phyloP scores from a whole-genome alignment of 2,329 filamentous ascomycete species.

The Fusarium sp. region DNA sequence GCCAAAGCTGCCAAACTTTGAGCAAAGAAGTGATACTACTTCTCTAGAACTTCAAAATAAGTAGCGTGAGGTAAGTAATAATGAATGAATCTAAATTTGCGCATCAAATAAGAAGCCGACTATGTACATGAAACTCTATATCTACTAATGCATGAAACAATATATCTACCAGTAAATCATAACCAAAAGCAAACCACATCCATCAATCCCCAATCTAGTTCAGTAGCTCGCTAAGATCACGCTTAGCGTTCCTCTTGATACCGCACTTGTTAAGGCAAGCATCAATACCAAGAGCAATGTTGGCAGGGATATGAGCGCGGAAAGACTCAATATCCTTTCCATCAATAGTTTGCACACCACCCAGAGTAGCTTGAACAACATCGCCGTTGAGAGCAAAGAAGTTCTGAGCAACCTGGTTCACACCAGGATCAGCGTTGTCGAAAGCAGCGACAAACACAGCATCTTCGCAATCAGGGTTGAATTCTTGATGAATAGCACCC shows the following conservation, averaged over 20 bases:
- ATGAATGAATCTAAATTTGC: neutral
- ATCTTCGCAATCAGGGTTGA: slow-evolving; percentile 59
- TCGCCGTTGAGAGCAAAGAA: slow-evolving; percentile 4
- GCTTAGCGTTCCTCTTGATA: slow-evolving; percentile 3
- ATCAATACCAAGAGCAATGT: slow-evolving; percentile 17
- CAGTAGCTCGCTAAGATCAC: neutral
- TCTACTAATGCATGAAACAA: neutral
- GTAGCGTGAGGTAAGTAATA: neutral
- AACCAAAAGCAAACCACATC: neutral
- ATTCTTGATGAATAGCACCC: slow-evolving; percentile 59
- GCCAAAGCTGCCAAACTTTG: too few species aligned
- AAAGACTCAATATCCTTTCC: slow-evolving; percentile 18
- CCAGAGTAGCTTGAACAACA: neutral
- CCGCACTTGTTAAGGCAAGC: slow-evolving; percentile 20
- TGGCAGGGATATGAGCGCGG: neutral
- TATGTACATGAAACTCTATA: neutral
- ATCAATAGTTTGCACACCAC: neutral
- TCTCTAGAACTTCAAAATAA: neutral
- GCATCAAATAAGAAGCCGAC: neutral
- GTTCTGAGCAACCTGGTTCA: slow-evolving; percentile 53
- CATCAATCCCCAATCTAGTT: neutral
- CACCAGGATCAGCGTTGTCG: slow-evolving; percentile 55
- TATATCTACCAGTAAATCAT: neutral
- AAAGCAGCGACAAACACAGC: slow-evolving; percentile 59
- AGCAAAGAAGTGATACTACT: neutral